These are phyloP conservation scores for Hydnum rufescens DNA, from an alignment of 768 basidiomycete species.

Conservation along the genomic window DNA sequence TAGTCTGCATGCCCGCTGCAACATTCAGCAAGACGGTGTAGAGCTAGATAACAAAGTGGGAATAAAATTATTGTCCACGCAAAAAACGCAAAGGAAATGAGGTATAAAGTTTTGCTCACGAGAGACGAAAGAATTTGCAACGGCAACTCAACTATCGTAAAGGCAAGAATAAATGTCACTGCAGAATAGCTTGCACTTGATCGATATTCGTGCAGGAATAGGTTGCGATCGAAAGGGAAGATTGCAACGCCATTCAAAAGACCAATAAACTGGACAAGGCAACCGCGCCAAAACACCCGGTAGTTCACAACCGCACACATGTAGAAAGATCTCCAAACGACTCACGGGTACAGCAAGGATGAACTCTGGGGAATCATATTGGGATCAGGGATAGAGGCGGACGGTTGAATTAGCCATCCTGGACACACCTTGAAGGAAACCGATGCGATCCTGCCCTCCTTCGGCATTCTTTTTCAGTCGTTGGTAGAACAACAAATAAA, in stretches of 20 bases:
- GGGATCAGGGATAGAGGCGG: not conserved
- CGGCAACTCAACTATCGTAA: constrained; percentile 19
- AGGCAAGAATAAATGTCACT: constrained; percentile 21
- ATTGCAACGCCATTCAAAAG: constrained; percentile 21
- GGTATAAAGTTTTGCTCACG: constrained; percentile 10
- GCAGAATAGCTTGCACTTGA: constrained; percentile 23
- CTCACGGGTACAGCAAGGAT: constrained; percentile 5
- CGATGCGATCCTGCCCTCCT: constrained; percentile 12
- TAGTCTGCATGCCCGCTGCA: constrained; percentile 19
- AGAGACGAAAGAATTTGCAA: constrained; percentile 18
- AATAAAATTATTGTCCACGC: not conserved
- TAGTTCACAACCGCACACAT: not conserved
- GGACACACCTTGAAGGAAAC: constrained; percentile 9
- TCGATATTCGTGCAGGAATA: constrained; percentile 25
- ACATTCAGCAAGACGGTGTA: constrained; percentile 17
- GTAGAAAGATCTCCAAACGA: too few species aligned
- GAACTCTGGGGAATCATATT: not conserved
- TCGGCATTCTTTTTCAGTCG: constrained; percentile 9
- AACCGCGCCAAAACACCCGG: not conserved
- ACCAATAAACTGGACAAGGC: constrained; percentile 9
- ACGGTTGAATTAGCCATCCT: not conserved
- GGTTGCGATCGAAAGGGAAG: constrained; percentile 24
- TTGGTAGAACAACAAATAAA: constrained; percentile 14
- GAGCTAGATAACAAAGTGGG: too few species aligned
- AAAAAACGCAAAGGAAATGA: not conserved